Base-by-base conservation (phyloP, 2,329 filamentous ascomycete genomes). In the Colletotrichum lini region DNA sequence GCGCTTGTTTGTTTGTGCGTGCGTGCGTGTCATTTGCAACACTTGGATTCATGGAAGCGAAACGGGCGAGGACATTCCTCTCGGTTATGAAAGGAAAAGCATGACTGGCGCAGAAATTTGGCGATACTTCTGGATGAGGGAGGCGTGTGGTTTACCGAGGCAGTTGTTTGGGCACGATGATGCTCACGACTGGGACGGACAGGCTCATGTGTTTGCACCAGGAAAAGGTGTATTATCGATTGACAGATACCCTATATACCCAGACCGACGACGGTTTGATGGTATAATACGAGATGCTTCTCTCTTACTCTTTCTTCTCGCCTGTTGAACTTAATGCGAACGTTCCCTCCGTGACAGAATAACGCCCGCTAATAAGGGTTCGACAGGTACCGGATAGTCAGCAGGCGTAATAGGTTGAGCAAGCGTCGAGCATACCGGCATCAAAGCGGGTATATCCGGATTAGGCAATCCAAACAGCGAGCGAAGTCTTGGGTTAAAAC, bases 191-290 rank as follows among this genome's bases (percentile, higher is more conserved):
- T 60, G 54, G 60, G 57, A 47, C 49, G 54, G n/a, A 18, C 21
- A 50, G 45, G 35, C 42, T 64, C 40, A 58, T 70, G 54, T 47
- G 23, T 63, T 58, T 60, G 40, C 59, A 56, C 59, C 45, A n/a
- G 59, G 15, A 38, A 50, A 63, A 54, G 47, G 69, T 59, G 69
- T 40, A 40, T 9, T 35, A 35, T 10, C 10, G 30, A 35, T 47
- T 71, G 65, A 59, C 63, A 70, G 70, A 72, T 72, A 72, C 70
- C 70, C 70, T 70, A 57, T 56, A 54, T 49, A 35, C 9, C 30
- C 30, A 35, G 30, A 47, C 13, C 16, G 60, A 56, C 61, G 9
- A 66, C 50, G 47, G 54, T 45, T 66, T 59, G 60, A 53, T 54
- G 53, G 67, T 60, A 58, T 4, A 65, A 54, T 47, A 47, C 47